phyloP scores from a whole-genome alignment of 768 basidiomycete species.

The Phylloporus sp. region DNA sequence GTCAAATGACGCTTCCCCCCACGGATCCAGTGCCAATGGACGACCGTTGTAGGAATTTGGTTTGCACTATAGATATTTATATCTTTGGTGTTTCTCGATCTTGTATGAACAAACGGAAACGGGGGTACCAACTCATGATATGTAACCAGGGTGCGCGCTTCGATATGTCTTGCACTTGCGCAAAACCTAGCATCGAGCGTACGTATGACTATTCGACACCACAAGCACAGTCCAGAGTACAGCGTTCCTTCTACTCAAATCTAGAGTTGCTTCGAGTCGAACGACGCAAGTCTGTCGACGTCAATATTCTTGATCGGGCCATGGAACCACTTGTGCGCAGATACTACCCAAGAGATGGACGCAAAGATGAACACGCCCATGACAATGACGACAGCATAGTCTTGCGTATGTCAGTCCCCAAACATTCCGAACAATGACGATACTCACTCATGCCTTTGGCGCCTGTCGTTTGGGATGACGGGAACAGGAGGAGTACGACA shows the following conservation, averaged over 20 bases:
- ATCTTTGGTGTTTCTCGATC: neutral
- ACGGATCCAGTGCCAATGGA: constrained; percentile 22
- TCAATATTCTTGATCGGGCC: constrained; percentile 56
- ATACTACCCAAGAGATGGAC: constrained; percentile 56
- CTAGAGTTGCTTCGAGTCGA: constrained; percentile 12
- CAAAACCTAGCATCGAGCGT: neutral
- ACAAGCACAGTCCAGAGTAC: neutral
- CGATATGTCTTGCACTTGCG: neutral
- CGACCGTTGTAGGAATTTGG: constrained; percentile 15
- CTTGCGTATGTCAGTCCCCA: constrained; percentile 30
- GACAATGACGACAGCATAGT: constrained; percentile 66
- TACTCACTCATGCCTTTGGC: constrained; percentile 53
- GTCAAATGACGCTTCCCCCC: constrained; percentile 20
- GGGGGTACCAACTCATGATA: neutral
- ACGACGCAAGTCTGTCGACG: constrained; percentile 4
- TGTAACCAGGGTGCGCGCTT: neutral
- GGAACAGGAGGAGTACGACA: constrained; percentile 54
- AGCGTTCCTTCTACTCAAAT: neutral
- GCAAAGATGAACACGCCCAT: constrained; percentile 63
- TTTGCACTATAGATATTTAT: neutral
- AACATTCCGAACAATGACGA: neutral
- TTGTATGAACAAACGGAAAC: neutral
- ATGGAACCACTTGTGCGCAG: constrained; percentile 66
- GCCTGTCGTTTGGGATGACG: constrained; percentile 36
- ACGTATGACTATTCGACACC: neutral